Percentiles rank a stretch among this genome's conserved stretches.
These are phyloP conservation scores for Diaporthe sp. DNA, from an alignment of 2,329 filamentous ascomycete species.

Conservation along the genomic window DNA sequence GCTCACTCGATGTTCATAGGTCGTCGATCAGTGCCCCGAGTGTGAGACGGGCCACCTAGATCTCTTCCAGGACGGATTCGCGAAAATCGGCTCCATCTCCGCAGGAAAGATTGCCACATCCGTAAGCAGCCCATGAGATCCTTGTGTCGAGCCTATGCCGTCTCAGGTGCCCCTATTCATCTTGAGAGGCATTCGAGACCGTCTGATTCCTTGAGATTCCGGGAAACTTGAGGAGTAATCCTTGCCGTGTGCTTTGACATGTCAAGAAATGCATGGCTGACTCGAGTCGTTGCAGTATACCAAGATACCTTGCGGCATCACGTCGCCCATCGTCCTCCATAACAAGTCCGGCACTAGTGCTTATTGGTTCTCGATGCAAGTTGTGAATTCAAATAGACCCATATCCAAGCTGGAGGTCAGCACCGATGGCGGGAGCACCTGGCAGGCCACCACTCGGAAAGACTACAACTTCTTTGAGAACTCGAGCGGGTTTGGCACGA, in stretches of 20 bases:
- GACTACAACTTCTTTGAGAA: conserved; percentile 75
- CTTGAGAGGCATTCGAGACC: not conserved
- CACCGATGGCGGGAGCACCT: conserved; percentile 69
- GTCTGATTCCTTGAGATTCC: not conserved
- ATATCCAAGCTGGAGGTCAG: conserved; percentile 71
- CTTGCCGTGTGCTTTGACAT: too few relatives aligned
- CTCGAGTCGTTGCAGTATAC: conserved; percentile 44
- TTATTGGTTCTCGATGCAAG: conserved; percentile 69
- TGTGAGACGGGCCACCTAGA: conserved; percentile 57
- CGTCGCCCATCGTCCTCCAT: conserved; percentile 55
- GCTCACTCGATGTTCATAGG: conserved; percentile 43
- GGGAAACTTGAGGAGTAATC: not conserved
- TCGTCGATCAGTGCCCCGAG: conserved; percentile 61
- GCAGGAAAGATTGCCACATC: conserved; percentile 51
- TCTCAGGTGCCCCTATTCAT: not conserved
- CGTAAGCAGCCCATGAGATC: not conserved
- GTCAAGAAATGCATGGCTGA: not conserved
- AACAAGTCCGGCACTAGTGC: conserved; percentile 59
- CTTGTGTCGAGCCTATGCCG: not conserved
- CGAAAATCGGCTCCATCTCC: conserved; percentile 50
- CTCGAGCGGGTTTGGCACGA: conserved; percentile 65
- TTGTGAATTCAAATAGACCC: conserved; percentile 71
- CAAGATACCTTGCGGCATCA: conserved; percentile 56
- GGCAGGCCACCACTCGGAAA: conserved; percentile 66
- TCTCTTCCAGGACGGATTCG: conserved; percentile 59